Evolutionary conservation across 2,329 filamentous ascomycete genomes (phyloP).

Genomic region (Calonectria pteridis): DNA sequence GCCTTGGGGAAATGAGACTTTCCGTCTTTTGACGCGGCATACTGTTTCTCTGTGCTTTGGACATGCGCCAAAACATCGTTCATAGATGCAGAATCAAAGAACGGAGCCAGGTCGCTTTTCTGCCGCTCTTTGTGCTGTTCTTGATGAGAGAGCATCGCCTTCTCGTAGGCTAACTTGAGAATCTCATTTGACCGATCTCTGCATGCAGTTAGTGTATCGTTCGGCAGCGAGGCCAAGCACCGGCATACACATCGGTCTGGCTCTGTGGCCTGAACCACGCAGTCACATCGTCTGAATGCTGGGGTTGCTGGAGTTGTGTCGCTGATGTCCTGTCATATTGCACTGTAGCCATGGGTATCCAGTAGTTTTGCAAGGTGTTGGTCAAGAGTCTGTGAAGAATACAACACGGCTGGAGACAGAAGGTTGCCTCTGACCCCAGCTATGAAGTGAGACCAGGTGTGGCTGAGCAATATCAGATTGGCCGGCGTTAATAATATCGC

Average conservation of each 20-base stretch:
- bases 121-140: neutral
- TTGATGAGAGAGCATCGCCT: slow-evolving; percentile 9
- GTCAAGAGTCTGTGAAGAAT: no score
- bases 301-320: neutral
- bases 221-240: neutral
- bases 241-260: slow-evolving; percentile 7
- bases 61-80: slow-evolving; percentile 8
- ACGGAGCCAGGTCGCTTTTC: neutral
- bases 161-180: slow-evolving; percentile 18
- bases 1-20: slow-evolving; percentile 1
- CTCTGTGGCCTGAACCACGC: slow-evolving; percentile 16
- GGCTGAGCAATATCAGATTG: neutral
- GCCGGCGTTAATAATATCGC: neutral
- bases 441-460: no score
- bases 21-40: neutral
- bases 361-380: no score
- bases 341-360: neutral
- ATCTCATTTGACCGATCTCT: slow-evolving; percentile 15
- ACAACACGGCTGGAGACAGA: neutral
- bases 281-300: neutral
- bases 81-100: slow-evolving; percentile 9
- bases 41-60: neutral
- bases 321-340: neutral
- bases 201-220: neutral
- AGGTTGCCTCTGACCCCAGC: neutral